phyloP scores from a whole-genome alignment of 2,329 filamentous ascomycete species.

The Pseudogymnoascus sp. region DNA sequence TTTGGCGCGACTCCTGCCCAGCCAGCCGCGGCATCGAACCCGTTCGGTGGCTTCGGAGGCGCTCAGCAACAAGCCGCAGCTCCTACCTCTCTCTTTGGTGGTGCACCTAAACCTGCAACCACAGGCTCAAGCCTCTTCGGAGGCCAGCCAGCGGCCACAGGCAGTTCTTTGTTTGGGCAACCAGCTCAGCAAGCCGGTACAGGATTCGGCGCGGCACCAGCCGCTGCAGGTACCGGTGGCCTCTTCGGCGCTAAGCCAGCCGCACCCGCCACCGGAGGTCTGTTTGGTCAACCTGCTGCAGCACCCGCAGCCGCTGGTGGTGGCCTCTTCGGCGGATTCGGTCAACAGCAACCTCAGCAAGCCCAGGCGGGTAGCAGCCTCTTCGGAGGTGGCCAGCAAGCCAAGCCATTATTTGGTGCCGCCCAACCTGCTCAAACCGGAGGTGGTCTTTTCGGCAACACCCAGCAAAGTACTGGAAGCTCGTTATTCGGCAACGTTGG shows the following conservation, averaged over 20 bases:
- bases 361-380: slow-evolving; percentile 38
- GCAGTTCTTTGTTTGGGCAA: slow-evolving; percentile 14
- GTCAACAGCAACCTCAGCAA: slow-evolving; percentile 30
- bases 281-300: slow-evolving; percentile 33
- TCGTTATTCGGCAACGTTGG: slow-evolving; percentile 22
- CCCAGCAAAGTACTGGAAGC: slow-evolving; percentile 29
- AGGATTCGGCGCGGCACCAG: slow-evolving; percentile 17
- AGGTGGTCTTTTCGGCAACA: slow-evolving; percentile 45
- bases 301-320: slow-evolving; percentile 32
- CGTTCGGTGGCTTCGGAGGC: slow-evolving; percentile 35
- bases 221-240: slow-evolving; percentile 29
- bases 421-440: slow-evolving; percentile 33
- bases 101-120: slow-evolving; percentile 21
- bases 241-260: slow-evolving; percentile 33
- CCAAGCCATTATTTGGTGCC: slow-evolving; percentile 47
- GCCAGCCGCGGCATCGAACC: slow-evolving; percentile 26
- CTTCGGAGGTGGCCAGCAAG: slow-evolving; percentile 45
- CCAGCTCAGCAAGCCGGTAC: neutral
- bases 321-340: slow-evolving; percentile 24
- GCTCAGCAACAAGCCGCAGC: slow-evolving; percentile 34
- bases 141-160: slow-evolving; percentile 22
- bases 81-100: slow-evolving; percentile 30
- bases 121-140: slow-evolving; percentile 29
- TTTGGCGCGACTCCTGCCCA: slow-evolving; percentile 36
- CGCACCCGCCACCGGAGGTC: slow-evolving; percentile 27